Evolutionary conservation across 768 basidiomycete genomes (phyloP).

Genomic region (Paxillus involutus): DNA sequence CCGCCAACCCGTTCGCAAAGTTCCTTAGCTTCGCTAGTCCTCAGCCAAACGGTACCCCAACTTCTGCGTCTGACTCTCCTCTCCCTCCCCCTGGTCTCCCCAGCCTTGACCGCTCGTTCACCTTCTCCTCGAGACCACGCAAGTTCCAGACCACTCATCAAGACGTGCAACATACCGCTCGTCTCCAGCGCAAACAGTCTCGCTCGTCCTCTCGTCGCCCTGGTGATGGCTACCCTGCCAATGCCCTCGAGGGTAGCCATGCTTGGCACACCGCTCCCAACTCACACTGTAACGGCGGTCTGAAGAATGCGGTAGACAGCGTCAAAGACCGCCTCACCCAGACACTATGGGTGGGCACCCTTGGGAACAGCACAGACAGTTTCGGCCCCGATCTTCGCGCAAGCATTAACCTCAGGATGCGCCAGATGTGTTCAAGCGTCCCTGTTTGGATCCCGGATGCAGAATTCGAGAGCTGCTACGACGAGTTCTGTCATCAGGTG

Average conservation of each 20-base stretch:
- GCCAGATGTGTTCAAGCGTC: constrained; percentile 38
- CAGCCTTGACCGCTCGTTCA: constrained; percentile 27
- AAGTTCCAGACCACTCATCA: constrained; percentile 53
- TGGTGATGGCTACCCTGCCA: constrained; percentile 31
- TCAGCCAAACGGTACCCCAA: constrained; percentile 10
- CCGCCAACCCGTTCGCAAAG: constrained; percentile 57
- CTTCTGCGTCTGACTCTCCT: constrained; percentile 7
- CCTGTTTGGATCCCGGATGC: constrained; percentile 83
- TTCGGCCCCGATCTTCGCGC: constrained; percentile 56
- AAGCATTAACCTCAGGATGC: constrained; percentile 54
- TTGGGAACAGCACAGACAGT: constrained; percentile 69
- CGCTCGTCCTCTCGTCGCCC: constrained; percentile 55
- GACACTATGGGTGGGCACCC: constrained; percentile 68
- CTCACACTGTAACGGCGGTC: constrained; percentile 77
- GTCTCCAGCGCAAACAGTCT: constrained; percentile 50
- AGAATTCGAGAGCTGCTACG: constrained; percentile 78
- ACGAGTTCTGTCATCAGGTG: constrained; percentile 85
- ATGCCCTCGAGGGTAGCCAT: constrained; percentile 18
- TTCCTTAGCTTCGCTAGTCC: constrained; percentile 38
- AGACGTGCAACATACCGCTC: constrained; percentile 36
- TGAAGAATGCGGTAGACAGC: constrained; percentile 79
- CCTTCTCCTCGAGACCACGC: constrained; percentile 29
- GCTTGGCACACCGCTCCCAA: constrained; percentile 57
- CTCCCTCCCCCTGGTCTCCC: background rate
- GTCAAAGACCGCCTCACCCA: constrained; percentile 52